Percentiles rank a stretch among this genome's conserved stretches.
Evolutionary conservation across 108 stramenopile genomes (phyloP).

Genomic region (Nannochloropsis oceanica): DNA sequence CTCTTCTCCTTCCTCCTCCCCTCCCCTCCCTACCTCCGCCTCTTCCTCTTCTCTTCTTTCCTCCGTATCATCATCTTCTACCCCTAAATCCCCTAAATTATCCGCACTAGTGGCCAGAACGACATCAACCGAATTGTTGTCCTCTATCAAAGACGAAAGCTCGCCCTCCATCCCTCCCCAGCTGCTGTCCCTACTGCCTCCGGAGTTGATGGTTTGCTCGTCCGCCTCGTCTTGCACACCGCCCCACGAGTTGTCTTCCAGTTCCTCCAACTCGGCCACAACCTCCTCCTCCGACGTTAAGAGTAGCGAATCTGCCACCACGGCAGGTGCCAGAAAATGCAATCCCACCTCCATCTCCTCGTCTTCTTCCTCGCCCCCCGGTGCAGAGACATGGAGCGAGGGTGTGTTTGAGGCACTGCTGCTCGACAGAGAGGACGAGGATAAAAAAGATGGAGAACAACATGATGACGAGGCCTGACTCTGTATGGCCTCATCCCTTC

Average conservation of each 20-base stretch:
- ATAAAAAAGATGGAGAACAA: no score
- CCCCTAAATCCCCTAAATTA: no score
- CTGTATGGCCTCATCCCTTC: background rate
- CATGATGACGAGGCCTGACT: background rate
- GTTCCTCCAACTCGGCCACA: background rate
- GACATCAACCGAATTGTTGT: no score
- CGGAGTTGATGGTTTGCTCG: background rate
- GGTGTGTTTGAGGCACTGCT: background rate
- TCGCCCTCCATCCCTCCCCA: background rate
- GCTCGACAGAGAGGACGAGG: background rate
- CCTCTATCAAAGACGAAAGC: background rate
- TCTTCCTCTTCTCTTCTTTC: background rate
- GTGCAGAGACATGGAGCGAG: no score
- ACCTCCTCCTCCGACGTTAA: background rate
- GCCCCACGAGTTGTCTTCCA: background rate
- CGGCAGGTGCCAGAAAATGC: background rate
- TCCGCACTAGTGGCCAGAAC: no score
- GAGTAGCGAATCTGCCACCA: background rate
- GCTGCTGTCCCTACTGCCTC: background rate
- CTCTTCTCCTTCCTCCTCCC: background rate
- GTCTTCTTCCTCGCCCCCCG: background rate
- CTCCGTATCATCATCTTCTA: background rate
- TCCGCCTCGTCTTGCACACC: background rate
- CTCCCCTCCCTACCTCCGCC: background rate
- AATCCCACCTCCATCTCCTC: background rate